Conservation (phyloP, 2,329 filamentous ascomycete species). For the Trichoderma endophyticum region DNA sequence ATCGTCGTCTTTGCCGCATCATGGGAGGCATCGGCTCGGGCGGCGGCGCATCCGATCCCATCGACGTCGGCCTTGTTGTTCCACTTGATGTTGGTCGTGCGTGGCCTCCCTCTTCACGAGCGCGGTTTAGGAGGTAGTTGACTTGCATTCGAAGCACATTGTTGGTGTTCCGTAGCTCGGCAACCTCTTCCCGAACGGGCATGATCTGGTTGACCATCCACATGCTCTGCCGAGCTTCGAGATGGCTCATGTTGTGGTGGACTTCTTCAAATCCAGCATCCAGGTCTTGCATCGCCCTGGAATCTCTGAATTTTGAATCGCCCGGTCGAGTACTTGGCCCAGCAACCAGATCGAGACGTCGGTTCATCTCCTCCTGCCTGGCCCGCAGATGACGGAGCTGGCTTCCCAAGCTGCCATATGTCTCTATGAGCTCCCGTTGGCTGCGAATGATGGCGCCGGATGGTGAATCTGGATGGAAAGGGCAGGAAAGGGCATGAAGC, state of each 20-base stretch:
- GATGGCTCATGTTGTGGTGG: conserved; percentile 54
- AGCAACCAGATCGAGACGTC: conserved; percentile 38
- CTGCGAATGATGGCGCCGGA: conserved; percentile 50
- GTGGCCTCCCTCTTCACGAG: conserved; percentile 46
- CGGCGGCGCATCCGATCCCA: conserved; percentile 33
- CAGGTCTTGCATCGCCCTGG: conserved; percentile 42
- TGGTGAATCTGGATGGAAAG: conserved; percentile 49
- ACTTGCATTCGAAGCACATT: conserved; percentile 59
- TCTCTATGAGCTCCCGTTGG: conserved; percentile 48
- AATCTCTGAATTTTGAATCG: conserved; percentile 42
- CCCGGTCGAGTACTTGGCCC: conserved; percentile 36
- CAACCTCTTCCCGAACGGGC: conserved; percentile 60
- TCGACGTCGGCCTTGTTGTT: conserved; percentile 27
- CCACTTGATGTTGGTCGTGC: conserved; percentile 36
- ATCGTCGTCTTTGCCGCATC: conserved; percentile 37
- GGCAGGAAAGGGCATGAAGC: conserved; percentile 47
- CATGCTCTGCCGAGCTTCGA: conserved; percentile 56
- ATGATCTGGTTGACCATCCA: conserved; percentile 61
- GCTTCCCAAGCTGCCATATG: conserved; percentile 34
- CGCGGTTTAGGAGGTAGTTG: conserved; percentile 55
- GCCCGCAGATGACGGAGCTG: conserved; percentile 36
- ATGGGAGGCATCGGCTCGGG: conserved; percentile 26
- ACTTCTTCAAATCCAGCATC: conserved; percentile 52
- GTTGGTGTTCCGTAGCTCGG: conserved; percentile 55
- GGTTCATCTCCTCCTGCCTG: conserved; percentile 34